A percentile compares a stretch with the other conserved stretches of the same genome.
These are phyloP conservation scores for Phyllosticta citribraziliensis DNA, from an alignment of 2,329 filamentous ascomycete genomes.

Conservation along the genomic window DNA sequence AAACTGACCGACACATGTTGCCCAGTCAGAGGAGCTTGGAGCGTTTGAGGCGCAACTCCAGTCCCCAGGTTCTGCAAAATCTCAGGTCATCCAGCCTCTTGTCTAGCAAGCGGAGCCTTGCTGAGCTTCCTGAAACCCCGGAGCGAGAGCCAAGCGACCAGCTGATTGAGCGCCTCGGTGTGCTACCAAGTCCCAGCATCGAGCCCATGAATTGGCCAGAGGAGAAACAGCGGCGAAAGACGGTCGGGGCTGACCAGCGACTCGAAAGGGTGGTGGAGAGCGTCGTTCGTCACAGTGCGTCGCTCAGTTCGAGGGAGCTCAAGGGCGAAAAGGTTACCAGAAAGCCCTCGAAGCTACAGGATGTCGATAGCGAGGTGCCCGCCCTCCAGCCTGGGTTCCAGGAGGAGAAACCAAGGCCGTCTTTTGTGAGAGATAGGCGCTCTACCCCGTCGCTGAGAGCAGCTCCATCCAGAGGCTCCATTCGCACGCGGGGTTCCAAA, in stretches of 20 bases:
- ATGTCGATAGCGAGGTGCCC: not conserved
- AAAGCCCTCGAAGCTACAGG: not conserved
- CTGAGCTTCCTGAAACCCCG: not conserved
- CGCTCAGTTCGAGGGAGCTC: not conserved
- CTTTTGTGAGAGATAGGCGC: not conserved
- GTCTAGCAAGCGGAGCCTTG: not conserved
- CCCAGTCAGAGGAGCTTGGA: not conserved
- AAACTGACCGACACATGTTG: not conserved
- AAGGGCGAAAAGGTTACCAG: not conserved
- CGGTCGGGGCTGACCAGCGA: not conserved
- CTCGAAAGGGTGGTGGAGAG: slow-evolving; percentile 8
- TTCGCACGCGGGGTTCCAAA: slow-evolving; percentile 2
- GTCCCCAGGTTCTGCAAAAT: not conserved
- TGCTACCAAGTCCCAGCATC: slow-evolving; percentile 5
- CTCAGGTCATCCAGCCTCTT: not conserved
- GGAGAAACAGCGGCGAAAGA: slow-evolving; percentile 5
- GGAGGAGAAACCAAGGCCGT: not conserved
- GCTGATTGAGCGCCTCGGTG: slow-evolving; percentile 2
- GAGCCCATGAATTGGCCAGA: slow-evolving; percentile 5
- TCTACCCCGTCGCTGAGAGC: not conserved
- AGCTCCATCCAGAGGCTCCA: not conserved
- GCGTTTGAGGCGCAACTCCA: not conserved
- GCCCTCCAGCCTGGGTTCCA: not conserved
- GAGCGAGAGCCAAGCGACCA: not conserved
- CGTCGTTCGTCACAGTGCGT: slow-evolving; percentile 6